A percentile compares a stretch with the other conserved stretches of the same genome.
phyloP scores from a whole-genome alignment of 208 protist genomes.

The Acanthamoeba divionensis region DNA sequence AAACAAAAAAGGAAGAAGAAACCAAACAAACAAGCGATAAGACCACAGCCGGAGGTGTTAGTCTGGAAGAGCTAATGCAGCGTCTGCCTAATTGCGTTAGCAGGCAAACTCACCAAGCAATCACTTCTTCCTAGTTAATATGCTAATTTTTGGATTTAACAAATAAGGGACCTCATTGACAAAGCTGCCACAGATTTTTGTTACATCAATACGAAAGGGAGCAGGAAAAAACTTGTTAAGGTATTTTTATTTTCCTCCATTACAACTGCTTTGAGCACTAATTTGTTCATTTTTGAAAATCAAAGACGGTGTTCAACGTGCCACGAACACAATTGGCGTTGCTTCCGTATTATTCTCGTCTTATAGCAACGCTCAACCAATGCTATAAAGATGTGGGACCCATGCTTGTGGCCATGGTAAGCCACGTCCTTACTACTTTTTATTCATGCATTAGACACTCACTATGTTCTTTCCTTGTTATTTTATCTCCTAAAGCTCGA shows the following conservation, averaged over 20 bases:
- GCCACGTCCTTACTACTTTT: conserved; percentile 47
- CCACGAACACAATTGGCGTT: conserved; percentile 61
- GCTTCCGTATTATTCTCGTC: conserved; percentile 69
- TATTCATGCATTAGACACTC: not conserved
- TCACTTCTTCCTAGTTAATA: too few relatives aligned
- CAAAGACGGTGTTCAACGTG: conserved; percentile 65
- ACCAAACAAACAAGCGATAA: too few relatives aligned
- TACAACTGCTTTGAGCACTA: not conserved
- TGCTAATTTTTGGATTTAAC: too few relatives aligned
- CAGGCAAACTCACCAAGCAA: too few relatives aligned
- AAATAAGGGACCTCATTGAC: conserved; percentile 67
- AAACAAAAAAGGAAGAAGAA: conserved; percentile 49
- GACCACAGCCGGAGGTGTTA: conserved; percentile 18
- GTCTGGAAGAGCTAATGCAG: conserved; percentile 40
- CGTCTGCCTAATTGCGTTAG: conserved; percentile 61
- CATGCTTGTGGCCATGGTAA: conserved; percentile 47
- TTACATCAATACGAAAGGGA: conserved; percentile 63
- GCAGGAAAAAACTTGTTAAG: conserved; percentile 71
- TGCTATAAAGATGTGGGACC: conserved; percentile 60
- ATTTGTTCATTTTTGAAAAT: not conserved
- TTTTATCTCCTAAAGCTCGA: conserved; percentile 54
- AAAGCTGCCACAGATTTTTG: conserved; percentile 64
- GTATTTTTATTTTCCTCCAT: not conserved
- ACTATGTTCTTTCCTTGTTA: not conserved
- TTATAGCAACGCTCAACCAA: conserved; percentile 63